Percentiles rank a stretch among this genome's conserved stretches.
Evolutionary conservation across 495 filamentous ascomycete genomes (phyloP).

Genomic region (Amphirosellinia nigrospora): DNA sequence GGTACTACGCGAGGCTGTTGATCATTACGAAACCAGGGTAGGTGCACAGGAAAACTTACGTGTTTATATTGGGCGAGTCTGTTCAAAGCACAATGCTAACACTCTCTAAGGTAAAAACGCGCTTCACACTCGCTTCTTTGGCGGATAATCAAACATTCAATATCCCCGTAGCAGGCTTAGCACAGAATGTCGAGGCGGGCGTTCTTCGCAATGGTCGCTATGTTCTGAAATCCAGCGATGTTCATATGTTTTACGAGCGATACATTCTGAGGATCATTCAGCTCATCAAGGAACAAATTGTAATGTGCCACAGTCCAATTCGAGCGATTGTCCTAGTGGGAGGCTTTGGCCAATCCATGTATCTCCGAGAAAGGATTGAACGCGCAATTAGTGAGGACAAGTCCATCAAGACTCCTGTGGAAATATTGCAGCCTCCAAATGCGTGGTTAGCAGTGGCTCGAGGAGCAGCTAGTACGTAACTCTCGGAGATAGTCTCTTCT

Average conservation of each 20-base stretch:
- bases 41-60: neutral
- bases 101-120: neutral
- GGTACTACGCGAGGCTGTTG: neutral
- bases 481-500: too few species aligned
- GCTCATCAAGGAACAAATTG: slow-evolving; percentile 65
- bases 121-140: neutral
- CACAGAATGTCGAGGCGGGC: neutral
- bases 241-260: slow-evolving; percentile 62
- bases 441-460: slow-evolving; percentile 1
- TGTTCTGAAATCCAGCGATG: slow-evolving; percentile 42
- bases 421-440: neutral
- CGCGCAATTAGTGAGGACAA: slow-evolving; percentile 36
- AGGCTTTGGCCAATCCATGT: slow-evolving; percentile 72
- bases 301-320: slow-evolving; percentile 47
- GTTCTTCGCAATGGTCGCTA: slow-evolving; percentile 13
- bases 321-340: slow-evolving; percentile 72
- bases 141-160: neutral
- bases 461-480: slow-evolving; percentile 2
- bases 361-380: slow-evolving; percentile 63
- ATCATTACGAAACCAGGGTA: neutral
- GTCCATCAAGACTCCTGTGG: slow-evolving; percentile 23
- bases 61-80: neutral
- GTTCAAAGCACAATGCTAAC: neutral
- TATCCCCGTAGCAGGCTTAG: neutral
- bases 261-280: slow-evolving; percentile 63